Base-by-base conservation (phyloP, 1,139 yeast species). In the Yamadazyma trypodendri region DNA sequence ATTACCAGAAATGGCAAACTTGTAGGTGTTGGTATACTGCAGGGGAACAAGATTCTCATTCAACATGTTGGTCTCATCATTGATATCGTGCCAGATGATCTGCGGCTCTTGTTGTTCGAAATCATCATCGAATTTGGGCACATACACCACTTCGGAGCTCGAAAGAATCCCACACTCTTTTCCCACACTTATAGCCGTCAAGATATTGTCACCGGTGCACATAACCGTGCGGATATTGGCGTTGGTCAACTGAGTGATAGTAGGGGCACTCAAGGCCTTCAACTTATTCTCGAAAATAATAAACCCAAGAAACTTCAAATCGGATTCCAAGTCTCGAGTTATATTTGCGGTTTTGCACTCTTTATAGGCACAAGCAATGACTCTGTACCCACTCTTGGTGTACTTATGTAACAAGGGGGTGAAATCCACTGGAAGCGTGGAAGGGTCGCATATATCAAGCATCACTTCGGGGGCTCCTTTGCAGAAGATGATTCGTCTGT, bases 391-490 rank as follows among this genome's bases (percentile, higher is more conserved):
- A 37, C 81, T 79, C 55, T 89, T 97, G 0, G 98, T 92, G 56
- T 92, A 94, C 42, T 81, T 74, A 51, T 87, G 84, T 29, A 94
- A 68, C 16, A 85, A 57, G 30, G 84, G 85, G 18, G 84, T 84
- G 56, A 77, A 94, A 53, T 89, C 77, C 1, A 60, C 56, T 0
- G 99, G 98, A 31, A 94, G 61, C 0, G 90, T 66, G 15, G 75
- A 78, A 2, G 80, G 77, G 13, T 66, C 64, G 61, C 98, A 92
- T 28, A 92, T 79, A 21, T 81, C 84, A 25, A 74, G 68, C 75
- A 92, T 86, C n/a, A 90, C 87, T 58, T 92, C 99, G 0, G 99
- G 99, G 0, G 99, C 98, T 36, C 99, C 99, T 56, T 92, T 92
- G 11, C 94, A 85, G 55, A 77, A 84, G 0, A 86, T 77, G 43